phyloP scores from a whole-genome alignment of 768 basidiomycete genomes.

The Lactifluus echinatus region DNA sequence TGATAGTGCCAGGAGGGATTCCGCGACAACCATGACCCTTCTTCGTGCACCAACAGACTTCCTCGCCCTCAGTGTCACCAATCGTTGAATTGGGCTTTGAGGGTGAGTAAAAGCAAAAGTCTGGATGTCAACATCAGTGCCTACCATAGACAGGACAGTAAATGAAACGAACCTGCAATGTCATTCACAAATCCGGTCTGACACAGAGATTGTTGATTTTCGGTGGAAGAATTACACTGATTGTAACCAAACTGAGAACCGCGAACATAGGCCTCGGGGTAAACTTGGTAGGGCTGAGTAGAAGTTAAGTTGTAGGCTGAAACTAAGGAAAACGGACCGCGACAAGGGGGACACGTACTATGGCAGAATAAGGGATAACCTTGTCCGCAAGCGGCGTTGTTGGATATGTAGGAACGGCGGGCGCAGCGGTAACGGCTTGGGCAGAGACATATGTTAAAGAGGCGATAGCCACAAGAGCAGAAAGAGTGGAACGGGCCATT shows the following conservation, averaged over 20 bases:
- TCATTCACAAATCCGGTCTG: constrained; percentile 64
- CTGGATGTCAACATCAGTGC: constrained; percentile 27
- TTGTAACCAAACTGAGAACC: constrained; percentile 61
- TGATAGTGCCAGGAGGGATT: constrained; percentile 57
- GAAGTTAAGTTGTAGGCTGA: neutral
- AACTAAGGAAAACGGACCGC: neutral
- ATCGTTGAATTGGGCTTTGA: constrained; percentile 43
- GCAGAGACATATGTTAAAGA: constrained; percentile 23
- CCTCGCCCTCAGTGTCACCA: constrained; percentile 57
- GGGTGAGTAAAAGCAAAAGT: constrained; percentile 65
- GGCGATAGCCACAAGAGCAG: constrained; percentile 27
- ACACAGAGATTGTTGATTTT: constrained; percentile 52
- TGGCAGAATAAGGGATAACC: constrained; percentile 22
- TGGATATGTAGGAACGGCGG: constrained; percentile 17
- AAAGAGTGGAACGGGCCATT: constrained; percentile 32
- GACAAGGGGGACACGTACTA: constrained; percentile 19
- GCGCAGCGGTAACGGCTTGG: constrained; percentile 11
- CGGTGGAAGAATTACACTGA: constrained; percentile 57
- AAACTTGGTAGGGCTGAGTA: constrained; percentile 44
- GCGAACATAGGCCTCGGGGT: constrained; percentile 35
- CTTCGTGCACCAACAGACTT: constrained; percentile 74
- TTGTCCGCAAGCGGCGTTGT: constrained; percentile 26
- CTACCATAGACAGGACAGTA: neutral
- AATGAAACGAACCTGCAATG: constrained; percentile 31
- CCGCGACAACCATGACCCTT: constrained; percentile 60